phyloP scores from a whole-genome alignment of 2,329 filamentous ascomycete species.

The Exophiala bonariae region DNA sequence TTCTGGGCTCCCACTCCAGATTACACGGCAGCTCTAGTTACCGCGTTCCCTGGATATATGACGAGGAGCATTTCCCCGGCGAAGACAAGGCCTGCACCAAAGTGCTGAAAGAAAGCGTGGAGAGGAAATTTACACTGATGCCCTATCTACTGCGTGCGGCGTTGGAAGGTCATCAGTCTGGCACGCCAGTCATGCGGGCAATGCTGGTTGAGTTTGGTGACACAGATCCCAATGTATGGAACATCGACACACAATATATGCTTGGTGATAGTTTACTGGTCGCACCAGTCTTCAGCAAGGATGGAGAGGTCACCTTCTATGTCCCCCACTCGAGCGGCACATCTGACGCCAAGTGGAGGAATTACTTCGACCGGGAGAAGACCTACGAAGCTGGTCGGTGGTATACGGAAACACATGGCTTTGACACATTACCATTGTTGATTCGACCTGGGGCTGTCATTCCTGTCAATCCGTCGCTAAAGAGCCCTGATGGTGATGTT shows the following conservation, averaged over 20 bases:
- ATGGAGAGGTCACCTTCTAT: slow-evolving; percentile 67
- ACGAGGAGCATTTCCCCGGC: slow-evolving; percentile 34
- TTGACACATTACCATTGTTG: slow-evolving; percentile 60
- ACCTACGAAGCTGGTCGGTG: slow-evolving; percentile 47
- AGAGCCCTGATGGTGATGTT: slow-evolving; percentile 3
- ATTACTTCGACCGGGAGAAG: slow-evolving; percentile 47
- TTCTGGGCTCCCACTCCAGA: slow-evolving; percentile 68
- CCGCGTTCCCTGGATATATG: slow-evolving; percentile 73
- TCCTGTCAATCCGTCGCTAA: slow-evolving; percentile 8
- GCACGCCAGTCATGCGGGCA: slow-evolving; percentile 64
- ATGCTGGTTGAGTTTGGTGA: slow-evolving; percentile 70
- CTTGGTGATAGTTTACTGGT: slow-evolving; percentile 65
- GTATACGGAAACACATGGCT: slow-evolving; percentile 61
- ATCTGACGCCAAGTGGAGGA: slow-evolving; percentile 45
- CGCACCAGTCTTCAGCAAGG: slow-evolving; percentile 64
- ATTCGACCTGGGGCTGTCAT: slow-evolving; percentile 54
- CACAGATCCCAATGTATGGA: slow-evolving; percentile 64
- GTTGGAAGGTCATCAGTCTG: slow-evolving; percentile 50
- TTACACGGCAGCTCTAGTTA: slow-evolving; percentile 70
- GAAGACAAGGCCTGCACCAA: slow-evolving; percentile 54
- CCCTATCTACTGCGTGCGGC: slow-evolving; percentile 59
- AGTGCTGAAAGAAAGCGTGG: slow-evolving; percentile 56
- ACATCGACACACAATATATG: slow-evolving; percentile 71
- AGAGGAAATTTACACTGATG: slow-evolving; percentile 57
- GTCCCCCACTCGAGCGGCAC: slow-evolving; percentile 51